These are phyloP conservation scores for Ceratobasidium sp. DNA, from an alignment of 1,284 basidiomycete genomes.

Conservation along the genomic window DNA sequence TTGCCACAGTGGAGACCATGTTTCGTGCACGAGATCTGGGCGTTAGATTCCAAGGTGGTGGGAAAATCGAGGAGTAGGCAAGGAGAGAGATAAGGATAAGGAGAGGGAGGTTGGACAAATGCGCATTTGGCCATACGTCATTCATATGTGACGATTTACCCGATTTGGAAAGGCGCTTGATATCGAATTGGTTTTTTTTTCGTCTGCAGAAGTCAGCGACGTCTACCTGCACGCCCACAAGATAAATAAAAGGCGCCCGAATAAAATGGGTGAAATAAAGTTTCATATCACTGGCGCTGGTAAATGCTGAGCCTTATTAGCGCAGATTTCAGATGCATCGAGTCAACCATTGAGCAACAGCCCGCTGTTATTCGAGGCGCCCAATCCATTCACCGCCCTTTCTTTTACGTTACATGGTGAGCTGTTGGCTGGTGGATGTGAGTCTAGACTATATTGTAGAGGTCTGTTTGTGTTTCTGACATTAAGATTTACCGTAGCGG, in stretches of 20 bases:
- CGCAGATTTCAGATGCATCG: neutral
- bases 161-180: slow-evolving; percentile 3
- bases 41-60: neutral
- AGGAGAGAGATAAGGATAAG: slow-evolving; percentile 9
- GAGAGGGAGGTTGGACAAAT: neutral
- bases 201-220: neutral
- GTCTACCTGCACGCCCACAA: neutral
- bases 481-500: neutral
- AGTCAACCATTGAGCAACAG: neutral
- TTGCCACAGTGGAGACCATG: slow-evolving; percentile 49
- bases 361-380: slow-evolving; percentile 25
- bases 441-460: neutral
- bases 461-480: neutral
- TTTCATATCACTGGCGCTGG: no score
- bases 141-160: neutral
- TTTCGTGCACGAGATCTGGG: neutral
- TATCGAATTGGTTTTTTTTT: neutral
- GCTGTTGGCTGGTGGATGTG: slow-evolving; percentile 26
- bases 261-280: slow-evolving; percentile 1
- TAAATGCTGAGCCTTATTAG: no score
- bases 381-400: slow-evolving; percentile 22
- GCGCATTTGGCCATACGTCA: slow-evolving; percentile 21
- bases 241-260: no score
- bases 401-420: neutral
- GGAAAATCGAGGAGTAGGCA: neutral